phyloP scores from a whole-genome alignment of 108 stramenopile species.

The Mediolabrus comicus region DNA sequence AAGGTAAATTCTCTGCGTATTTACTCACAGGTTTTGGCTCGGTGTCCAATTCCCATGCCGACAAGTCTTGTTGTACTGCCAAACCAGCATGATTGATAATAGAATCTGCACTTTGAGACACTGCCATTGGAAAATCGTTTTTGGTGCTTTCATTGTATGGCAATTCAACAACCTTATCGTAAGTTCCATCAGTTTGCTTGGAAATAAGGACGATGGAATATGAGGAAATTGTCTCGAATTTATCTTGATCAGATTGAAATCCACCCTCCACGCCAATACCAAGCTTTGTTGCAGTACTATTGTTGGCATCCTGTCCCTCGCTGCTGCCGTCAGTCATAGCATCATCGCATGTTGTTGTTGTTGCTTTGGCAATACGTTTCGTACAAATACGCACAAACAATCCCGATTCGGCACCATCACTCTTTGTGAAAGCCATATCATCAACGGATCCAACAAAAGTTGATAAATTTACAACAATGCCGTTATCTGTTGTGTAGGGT shows the following conservation, averaged over 20 bases:
- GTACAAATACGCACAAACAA: constrained; percentile 80
- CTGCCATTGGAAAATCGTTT: constrained; percentile 58
- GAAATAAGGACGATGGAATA: constrained; percentile 81
- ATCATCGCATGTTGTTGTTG: background rate
- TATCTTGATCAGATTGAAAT: constrained; percentile 84
- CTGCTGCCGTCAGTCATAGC: too few species aligned
- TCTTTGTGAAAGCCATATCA: constrained; percentile 53
- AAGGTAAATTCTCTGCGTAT: constrained; percentile 62
- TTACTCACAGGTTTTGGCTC: constrained; percentile 75
- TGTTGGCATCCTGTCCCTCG: background rate
- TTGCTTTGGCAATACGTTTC: constrained; percentile 43
- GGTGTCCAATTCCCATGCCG: constrained; percentile 77
- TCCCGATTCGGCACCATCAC: constrained; percentile 45
- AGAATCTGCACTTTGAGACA: constrained; percentile 71
- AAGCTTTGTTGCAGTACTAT: constrained; percentile 65
- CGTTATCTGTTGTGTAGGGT: constrained; percentile 74
- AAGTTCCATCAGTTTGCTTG: constrained; percentile 22
- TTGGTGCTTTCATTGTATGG: constrained; percentile 61
- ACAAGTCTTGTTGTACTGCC: constrained; percentile 77
- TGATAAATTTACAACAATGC: constrained; percentile 86
- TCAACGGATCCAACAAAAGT: constrained; percentile 87
- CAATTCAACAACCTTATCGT: constrained; percentile 40
- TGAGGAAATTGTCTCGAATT: constrained; percentile 61
- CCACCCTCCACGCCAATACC: constrained; percentile 95
- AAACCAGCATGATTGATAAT: constrained; percentile 88